These are phyloP conservation scores for Xylogone sp. DNA, from an alignment of 2,329 filamentous ascomycete genomes.

Conservation along the genomic window DNA sequence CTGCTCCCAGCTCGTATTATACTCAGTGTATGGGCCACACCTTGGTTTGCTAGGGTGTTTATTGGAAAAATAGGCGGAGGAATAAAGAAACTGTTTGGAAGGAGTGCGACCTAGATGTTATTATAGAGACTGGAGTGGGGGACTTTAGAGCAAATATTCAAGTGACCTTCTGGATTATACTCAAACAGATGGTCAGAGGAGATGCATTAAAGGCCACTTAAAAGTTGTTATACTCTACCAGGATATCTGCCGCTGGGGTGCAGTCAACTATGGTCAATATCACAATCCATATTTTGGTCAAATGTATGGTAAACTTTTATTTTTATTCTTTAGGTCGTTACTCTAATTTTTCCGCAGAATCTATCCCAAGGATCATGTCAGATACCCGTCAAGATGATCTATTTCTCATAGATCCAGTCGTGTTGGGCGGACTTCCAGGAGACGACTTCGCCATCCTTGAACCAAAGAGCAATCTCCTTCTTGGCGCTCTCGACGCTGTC, in stretches of 20 bases:
- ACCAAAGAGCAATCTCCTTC: conserved; percentile 99
- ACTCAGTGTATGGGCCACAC: conserved; percentile 81
- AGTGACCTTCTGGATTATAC: too few relatives aligned
- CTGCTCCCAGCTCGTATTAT: conserved; percentile 74
- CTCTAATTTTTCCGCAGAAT: neutral
- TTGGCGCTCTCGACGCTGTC: conserved; percentile 98
- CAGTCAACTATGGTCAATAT: too few relatives aligned
- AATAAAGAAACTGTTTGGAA: conserved; percentile 9
- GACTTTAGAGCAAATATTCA: too few relatives aligned
- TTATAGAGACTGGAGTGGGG: neutral
- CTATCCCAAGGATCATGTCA: neutral
- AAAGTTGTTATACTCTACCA: too few relatives aligned
- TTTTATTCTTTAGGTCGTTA: neutral
- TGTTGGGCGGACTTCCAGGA: conserved; percentile 79
- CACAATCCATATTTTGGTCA: too few relatives aligned
- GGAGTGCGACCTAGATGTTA: neutral
- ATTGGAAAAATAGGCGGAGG: conserved; percentile 43
- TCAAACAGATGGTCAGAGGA: too few relatives aligned
- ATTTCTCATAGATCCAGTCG: conserved; percentile 98
- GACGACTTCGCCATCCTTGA: conserved; percentile 82
- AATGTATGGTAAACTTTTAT: neutral
- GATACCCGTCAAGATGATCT: conserved; percentile 20
- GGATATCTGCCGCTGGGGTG: too few relatives aligned
- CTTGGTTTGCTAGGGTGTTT: conserved; percentile 78
- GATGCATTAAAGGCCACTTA: too few relatives aligned